phyloP scores from a whole-genome alignment of 495 filamentous ascomycete genomes.

The Aspergillus steynii region DNA sequence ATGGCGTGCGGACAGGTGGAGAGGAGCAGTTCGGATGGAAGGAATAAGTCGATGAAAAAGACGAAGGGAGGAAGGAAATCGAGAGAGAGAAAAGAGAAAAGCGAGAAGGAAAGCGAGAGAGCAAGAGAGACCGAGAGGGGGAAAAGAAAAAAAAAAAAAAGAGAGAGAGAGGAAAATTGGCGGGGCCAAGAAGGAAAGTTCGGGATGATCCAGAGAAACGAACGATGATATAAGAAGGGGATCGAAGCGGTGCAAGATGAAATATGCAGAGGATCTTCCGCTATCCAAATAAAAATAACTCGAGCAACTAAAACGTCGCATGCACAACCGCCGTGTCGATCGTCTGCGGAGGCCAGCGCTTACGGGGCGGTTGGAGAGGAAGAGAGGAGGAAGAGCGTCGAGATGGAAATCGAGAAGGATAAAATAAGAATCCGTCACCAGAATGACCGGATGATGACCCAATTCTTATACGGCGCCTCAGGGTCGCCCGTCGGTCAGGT shows the following conservation, averaged over 20 bases:
- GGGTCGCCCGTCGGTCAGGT: not conserved
- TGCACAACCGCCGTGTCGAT: not conserved
- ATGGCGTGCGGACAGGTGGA: constrained; percentile 8
- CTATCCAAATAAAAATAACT: not conserved
- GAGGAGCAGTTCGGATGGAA: not conserved
- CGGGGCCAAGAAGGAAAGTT: constrained; percentile 18
- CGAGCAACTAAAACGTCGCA: not conserved
- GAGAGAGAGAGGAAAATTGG: not conserved
- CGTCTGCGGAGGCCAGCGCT: not conserved
- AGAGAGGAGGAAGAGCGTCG: not conserved
- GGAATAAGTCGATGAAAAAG: not conserved
- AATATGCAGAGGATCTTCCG: not conserved
- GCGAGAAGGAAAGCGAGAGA: constrained; percentile 2
- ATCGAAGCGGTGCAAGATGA: too few relatives aligned
- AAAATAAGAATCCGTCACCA: not conserved
- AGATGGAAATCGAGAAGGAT: not conserved
- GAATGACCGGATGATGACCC: not conserved
- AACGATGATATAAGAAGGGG: not conserved
- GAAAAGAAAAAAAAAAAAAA: constrained; percentile 8
- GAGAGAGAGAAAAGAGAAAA: not conserved
- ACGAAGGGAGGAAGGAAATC: not conserved
- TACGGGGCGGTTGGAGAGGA: not conserved
- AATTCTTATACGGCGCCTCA: not conserved
- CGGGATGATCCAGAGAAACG: constrained; percentile 1
- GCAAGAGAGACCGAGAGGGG: constrained; percentile 8